phyloP scores from a whole-genome alignment of 768 basidiomycete species.

The Lentinula aciculospora region DNA sequence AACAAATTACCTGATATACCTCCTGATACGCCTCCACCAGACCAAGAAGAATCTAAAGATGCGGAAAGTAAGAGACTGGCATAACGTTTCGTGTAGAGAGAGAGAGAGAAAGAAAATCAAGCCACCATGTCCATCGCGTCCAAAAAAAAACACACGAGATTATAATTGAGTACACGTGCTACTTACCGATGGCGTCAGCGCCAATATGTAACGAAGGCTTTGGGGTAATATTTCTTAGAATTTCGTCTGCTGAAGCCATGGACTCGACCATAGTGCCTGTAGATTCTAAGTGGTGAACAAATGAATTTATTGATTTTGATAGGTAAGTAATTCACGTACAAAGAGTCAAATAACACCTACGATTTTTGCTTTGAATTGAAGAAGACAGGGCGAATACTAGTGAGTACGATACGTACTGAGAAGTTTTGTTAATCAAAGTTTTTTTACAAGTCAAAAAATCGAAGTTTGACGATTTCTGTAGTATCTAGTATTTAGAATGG shows the following conservation, averaged over 20 bases:
- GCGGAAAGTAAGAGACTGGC: constrained; percentile 5
- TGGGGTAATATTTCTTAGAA: constrained; percentile 1
- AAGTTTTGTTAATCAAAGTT: no score
- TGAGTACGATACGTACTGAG: no score
- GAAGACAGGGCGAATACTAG: not conserved
- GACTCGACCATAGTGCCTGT: constrained; percentile 1
- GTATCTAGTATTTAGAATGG: not conserved
- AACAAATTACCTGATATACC: constrained; percentile 5
- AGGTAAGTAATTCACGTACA: not conserved
- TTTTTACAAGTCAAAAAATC: no score
- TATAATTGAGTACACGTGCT: not conserved
- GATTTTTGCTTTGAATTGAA: not conserved
- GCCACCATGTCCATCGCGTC: not conserved
- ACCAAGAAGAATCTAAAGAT: not conserved
- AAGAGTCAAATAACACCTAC: not conserved
- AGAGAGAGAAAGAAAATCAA: not conserved
- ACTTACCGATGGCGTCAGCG: not conserved
- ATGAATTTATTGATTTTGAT: not conserved
- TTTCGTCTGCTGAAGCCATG: not conserved
- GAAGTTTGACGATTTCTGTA: not conserved
- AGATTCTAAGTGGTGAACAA: not conserved
- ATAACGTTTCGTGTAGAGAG: constrained; percentile 4
- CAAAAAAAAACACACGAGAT: not conserved
- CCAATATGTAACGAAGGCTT: not conserved
- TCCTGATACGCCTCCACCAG: constrained; percentile 7